Conservation (phyloP, 371 early-diverging fungal genomes). For the Mucor mucedo region DNA sequence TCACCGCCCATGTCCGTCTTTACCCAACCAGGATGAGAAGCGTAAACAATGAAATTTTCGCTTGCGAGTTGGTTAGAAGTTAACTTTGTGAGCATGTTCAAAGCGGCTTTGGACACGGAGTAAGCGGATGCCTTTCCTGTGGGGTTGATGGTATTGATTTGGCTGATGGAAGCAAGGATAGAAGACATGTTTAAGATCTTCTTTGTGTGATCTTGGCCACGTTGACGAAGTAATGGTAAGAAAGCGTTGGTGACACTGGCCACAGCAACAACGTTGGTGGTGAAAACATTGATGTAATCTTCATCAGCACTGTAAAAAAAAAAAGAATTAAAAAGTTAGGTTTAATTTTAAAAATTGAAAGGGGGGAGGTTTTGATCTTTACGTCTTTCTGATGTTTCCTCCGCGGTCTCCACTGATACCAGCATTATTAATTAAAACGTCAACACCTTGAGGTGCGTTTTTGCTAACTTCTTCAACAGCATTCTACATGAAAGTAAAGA, state of each 20-base stretch:
- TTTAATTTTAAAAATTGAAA: not conserved
- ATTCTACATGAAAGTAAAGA: constrained; percentile 2
- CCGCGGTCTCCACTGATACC: constrained; percentile 24
- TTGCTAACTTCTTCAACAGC: constrained; percentile 27
- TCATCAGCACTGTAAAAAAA: not conserved
- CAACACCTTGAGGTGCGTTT: constrained; percentile 31
- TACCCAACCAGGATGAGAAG: constrained; percentile 33
- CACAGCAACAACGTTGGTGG: constrained; percentile 26
- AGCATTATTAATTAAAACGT: constrained; percentile 43
- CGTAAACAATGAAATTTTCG: constrained; percentile 29
- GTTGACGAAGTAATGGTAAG: constrained; percentile 32
- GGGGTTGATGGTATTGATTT: not conserved
- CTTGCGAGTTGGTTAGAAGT: constrained; percentile 14
- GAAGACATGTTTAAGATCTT: constrained; percentile 35
- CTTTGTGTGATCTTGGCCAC: constrained; percentile 19
- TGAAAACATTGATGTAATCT: constrained; percentile 12
- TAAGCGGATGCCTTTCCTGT: constrained; percentile 11
- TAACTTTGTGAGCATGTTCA: constrained; percentile 28
- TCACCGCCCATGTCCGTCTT: constrained; percentile 30
- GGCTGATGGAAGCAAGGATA: constrained; percentile 20
- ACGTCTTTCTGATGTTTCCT: not conserved
- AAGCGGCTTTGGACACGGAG: constrained; percentile 27
- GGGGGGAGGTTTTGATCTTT: not conserved
- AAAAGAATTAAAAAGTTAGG: not conserved
- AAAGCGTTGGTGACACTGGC: constrained; percentile 22